Evolutionary conservation across 2,329 filamentous ascomycete genomes (phyloP), one percentile per base, ranked within the genome.

Genomic region (Xylariaceae sp.): DNA sequence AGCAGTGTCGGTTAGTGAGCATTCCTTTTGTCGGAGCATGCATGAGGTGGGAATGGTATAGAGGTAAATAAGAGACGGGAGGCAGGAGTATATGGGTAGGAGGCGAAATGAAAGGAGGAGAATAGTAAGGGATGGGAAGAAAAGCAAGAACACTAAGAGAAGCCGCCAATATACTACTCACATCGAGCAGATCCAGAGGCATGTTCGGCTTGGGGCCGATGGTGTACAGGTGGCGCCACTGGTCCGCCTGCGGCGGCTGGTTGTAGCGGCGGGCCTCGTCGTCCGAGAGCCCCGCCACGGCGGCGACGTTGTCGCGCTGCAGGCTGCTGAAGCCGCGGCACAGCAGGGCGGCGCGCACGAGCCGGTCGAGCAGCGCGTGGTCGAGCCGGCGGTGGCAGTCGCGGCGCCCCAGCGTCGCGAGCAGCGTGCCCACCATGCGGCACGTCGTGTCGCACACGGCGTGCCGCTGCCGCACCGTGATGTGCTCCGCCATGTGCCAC

Each of bases 291-390:
- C 53, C 50, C 3, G 57, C 57, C n/a, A 63, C 33, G 33, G 46
- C 63, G 5, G 69, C 64, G 42, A 81, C 61, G 44, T 75, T 68
- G 45, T 78, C 72, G 56, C 80, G 80, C 61, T 75, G 72, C n/a
- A 67, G 40, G 2, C 70, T 60, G 3, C 72, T 76, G 50, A 82
- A 80, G 2, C 76, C 77, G 2, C 68, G 64, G 47, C 77, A 82
- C 3, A 59, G 54, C 58, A 81, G 65, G 14, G 68, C 68, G 2
- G 72, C 62, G 8, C 56, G 57, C 26, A 65, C 58, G 19, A 81
- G 57, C 9, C 76, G 72, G 39, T 65, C 64, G 19, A 72, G 57
- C 1, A 83, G 64, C 47, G 68, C 66, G 1, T 45, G 37, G n/a
- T 63, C 77, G 14, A 81, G 52, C 32, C 69, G 66, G 6, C 58